Base-by-base conservation (phyloP, 345 rosid genomes). In the Iberis pinnata region DNA sequence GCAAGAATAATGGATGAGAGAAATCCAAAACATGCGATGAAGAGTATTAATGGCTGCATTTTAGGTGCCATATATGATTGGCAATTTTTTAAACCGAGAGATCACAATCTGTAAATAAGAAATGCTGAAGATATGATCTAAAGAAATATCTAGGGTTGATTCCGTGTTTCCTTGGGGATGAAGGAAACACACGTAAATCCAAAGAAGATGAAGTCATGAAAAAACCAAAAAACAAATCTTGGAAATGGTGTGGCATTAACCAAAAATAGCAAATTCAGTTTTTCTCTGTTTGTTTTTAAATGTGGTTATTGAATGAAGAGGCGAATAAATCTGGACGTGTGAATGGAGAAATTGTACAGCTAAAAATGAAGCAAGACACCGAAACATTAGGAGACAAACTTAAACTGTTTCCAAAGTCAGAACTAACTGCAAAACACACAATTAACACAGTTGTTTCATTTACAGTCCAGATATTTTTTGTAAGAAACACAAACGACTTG, bases 331-430 rank as follows among this genome's bases (percentile, higher is more conserved):
- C 72, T 74, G 75, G 80, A 49, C 25, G 66, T 37, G 35, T 27
- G 56, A 68, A 61, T 52, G 46, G 43, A 45, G 51, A 52, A 53
- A 44, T n/a, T 59, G 40, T 25, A 63, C 37, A 60, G 70, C 70
- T 64, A 55, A 56, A 44, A 65, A 55, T 32, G 16, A 49, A 56
- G 26, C 62, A n/a, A 61, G 43, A 48, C 51, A 49, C 61, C 77
- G 69, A 48, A 60, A 67, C 62, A 43, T 54, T 31, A 64, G 78
- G 81, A 75, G 69, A 56, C n/a, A n/a, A n/a, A n/a, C n/a, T n/a
- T n/a, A n/a, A n/a, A n/a, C n/a, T n/a, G n/a, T n/a, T n/a, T n/a
- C n/a, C n/a, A n/a, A n/a, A n/a, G n/a, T n/a, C n/a, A n/a, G n/a
- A n/a, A n/a, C n/a, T n/a, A n/a, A n/a, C n/a, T n/a, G n/a, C n/a